Evolutionary conservation across 2,329 filamentous ascomycete genomes (phyloP).

Genomic region (Diaporthe capsici): DNA sequence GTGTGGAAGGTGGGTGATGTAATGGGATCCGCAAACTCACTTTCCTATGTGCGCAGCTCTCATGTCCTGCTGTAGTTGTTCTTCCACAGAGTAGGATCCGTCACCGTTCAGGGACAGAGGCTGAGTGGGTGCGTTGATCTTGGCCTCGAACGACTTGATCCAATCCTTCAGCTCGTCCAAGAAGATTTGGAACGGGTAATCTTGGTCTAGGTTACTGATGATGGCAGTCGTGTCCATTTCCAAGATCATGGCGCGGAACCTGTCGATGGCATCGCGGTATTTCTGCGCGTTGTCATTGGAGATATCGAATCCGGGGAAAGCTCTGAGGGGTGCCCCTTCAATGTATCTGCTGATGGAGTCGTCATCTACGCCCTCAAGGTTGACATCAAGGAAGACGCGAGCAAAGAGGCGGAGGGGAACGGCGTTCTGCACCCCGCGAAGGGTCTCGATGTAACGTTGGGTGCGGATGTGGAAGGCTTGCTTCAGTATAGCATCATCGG

Average conservation of each 20-base stretch:
- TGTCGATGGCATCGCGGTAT: conserved; percentile 35
- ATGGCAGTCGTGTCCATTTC: conserved; percentile 34
- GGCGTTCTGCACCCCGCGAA: conserved; percentile 25
- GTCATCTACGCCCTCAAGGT: conserved; percentile 31
- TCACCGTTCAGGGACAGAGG: conserved; percentile 11
- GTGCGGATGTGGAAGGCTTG: conserved; percentile 56
- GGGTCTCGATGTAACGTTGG: conserved; percentile 50
- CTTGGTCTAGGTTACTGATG: conserved; percentile 33
- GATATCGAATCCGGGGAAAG: conserved; percentile 43
- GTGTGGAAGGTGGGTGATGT: not conserved
- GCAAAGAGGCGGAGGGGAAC: conserved; percentile 46
- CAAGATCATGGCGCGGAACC: conserved; percentile 35
- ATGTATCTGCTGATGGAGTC: conserved; percentile 38
- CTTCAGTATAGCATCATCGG: conserved; percentile 39
- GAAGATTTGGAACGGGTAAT: conserved; percentile 38
- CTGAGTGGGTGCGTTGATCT: conserved; percentile 11
- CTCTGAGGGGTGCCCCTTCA: conserved; percentile 41
- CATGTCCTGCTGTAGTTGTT: conserved; percentile 29
- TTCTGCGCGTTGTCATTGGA: conserved; percentile 2
- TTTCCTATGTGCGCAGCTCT: conserved; percentile 24
- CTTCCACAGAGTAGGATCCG: conserved; percentile 18
- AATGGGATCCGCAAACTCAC: conserved; percentile 22
- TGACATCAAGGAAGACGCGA: conserved; percentile 47
- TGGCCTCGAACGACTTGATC: conserved; percentile 35
- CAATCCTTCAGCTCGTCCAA: conserved; percentile 35